Conservation (phyloP, 2,329 filamentous ascomycete genomes). For the Claviceps sp. region DNA sequence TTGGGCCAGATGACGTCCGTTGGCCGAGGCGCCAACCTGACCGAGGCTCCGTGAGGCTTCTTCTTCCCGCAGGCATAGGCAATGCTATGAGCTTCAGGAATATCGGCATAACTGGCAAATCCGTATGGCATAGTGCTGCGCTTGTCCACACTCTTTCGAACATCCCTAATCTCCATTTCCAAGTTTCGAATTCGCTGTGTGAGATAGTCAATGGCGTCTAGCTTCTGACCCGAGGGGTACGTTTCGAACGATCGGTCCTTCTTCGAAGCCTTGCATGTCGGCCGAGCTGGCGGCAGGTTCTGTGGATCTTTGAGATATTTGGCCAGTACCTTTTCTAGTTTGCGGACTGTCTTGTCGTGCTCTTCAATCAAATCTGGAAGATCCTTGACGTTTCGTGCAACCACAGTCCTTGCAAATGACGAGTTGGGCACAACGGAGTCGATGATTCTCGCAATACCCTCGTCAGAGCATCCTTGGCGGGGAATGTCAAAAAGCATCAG, state of each 20-base stretch:
- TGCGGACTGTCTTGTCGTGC: conserved; percentile 67
- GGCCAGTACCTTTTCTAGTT: conserved; percentile 71
- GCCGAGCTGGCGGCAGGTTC: conserved; percentile 62
- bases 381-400: conserved; percentile 85
- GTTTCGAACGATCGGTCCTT: conserved; percentile 56
- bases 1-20: conserved; percentile 97
- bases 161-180: conserved; percentile 72
- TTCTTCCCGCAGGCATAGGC: conserved; percentile 72
- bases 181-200: conserved; percentile 72
- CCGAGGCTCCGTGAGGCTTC: conserved; percentile 62
- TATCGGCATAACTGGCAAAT: conserved; percentile 85
- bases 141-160: conserved; percentile 69
- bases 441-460: conserved; percentile 74
- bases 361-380: conserved; percentile 74
- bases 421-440: conserved; percentile 68
- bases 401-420: conserved; percentile 64
- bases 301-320: conserved; percentile 84
- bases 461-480: conserved; percentile 61
- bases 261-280: conserved; percentile 67
- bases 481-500: conserved; percentile 75
- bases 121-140: conserved; percentile 83
- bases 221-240: conserved; percentile 55
- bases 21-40: conserved; percentile 70
- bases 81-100: conserved; percentile 76
- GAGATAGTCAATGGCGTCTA: conserved; percentile 90